Base-by-base conservation (phyloP, 371 early-diverging fungal genomes). In the Sporodiniella umbellata region DNA sequence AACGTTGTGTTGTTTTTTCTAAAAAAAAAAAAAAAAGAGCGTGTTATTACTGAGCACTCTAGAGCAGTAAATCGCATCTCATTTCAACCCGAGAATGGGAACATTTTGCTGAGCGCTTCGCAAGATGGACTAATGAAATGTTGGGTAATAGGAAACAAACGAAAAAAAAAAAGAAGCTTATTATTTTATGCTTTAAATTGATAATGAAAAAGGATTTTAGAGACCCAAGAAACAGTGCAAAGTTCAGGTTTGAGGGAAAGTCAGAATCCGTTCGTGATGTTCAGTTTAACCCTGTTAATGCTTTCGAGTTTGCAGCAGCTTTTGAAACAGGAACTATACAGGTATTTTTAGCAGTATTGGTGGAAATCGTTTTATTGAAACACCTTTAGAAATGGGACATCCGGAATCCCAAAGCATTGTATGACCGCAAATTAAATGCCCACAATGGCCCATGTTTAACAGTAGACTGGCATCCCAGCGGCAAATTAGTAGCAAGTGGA, bases 321-420 rank as follows among this genome's bases (percentile, higher is more conserved):
- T 92, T 91, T 62, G 95, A 94, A 46, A 90, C 87, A 42, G 95
- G 95, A 12, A 85, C 79, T n/a, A 75, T 92, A 23, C 90, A 91
- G 76, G 85, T 79, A 70, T 48, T 19, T 15, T 33, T 8, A 39
- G 6, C 5, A n/a, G 15, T 25, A 35, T 14, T 5, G 5, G 15
- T n/a, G 15, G 28, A 25, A 48, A 17, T 0, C 45, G 3, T 3
- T 35, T 35, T 14, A 8, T 35, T 35, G 23, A 17, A 23, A 2
- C 18, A 12, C 3, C 8, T 24, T 17, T 55, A 88, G 84, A 84
- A 85, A 74, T 91, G 92, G 91, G 92, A 92, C 56, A 76, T 90
- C 46, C 78, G 93, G 21, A 83, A 80, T 38, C 79, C 88, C 11
- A 68, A 62, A 39, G 67, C 68, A 11, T 48, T 79, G 3, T 78